These are phyloP conservation scores for Marchantia polymorpha DNA, from an alignment of 225 moss, liverwort and hornwort genomes.

Conservation along the genomic window DNA sequence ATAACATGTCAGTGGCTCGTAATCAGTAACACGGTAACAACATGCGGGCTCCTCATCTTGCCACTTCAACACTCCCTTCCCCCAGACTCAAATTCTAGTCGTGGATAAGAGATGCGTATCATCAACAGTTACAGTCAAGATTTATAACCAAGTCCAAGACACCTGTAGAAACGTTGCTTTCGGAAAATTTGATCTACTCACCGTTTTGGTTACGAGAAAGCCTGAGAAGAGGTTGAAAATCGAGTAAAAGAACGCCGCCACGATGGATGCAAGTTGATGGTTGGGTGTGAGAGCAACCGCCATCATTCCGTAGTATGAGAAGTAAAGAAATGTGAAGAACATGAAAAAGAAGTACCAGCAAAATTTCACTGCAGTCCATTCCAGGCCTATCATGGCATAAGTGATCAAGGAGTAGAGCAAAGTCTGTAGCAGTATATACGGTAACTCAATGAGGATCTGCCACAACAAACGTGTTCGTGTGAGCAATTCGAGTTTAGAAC, in stretches of 20 bases:
- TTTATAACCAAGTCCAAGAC: background rate
- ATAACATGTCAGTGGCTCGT: background rate
- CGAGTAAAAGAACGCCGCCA: conserved; percentile 34
- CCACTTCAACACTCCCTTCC: background rate
- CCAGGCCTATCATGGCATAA: conserved; percentile 31
- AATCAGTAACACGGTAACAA: background rate
- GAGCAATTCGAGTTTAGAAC: too few species aligned
- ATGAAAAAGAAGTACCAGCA: conserved; percentile 35
- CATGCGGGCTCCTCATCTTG: background rate
- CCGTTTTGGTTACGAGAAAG: conserved; percentile 23
- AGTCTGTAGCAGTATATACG: conserved; percentile 28
- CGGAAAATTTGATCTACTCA: background rate
- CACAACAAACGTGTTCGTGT: background rate
- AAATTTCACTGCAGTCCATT: conserved; percentile 33
- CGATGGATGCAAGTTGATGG: conserved; percentile 29
- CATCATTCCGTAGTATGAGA: conserved; percentile 48
- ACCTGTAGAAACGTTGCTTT: background rate
- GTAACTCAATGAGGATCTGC: conserved; percentile 35
- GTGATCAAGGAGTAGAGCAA: conserved; percentile 21
- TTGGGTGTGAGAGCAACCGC: conserved; percentile 40
- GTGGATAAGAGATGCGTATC: too few species aligned
- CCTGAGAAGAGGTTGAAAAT: conserved; percentile 40
- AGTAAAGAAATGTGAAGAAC: conserved; percentile 34
- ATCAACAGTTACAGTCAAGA: background rate
- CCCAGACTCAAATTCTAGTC: background rate